Percentiles rank a stretch among this genome's conserved stretches.
phyloP scores from a whole-genome alignment of 192 early-diverging fungal species.

The Geranomyces variabilis region DNA sequence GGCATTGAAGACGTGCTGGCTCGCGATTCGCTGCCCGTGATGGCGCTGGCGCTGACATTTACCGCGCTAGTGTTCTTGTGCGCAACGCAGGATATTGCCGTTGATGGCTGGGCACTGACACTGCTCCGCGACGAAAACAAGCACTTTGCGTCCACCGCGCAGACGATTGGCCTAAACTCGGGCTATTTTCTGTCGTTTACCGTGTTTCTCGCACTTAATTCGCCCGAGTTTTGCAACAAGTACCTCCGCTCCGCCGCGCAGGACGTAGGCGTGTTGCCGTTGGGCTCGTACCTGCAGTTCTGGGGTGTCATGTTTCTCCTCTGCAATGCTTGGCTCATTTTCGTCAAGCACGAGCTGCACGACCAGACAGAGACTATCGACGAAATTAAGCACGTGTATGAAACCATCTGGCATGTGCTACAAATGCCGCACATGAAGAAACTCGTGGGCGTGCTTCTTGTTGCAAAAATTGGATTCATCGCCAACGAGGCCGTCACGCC shows the following conservation, averaged over 20 bases:
- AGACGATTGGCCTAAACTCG: constrained; percentile 95
- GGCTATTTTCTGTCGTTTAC: constrained; percentile 96
- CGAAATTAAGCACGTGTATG: constrained; percentile 60
- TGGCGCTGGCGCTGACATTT: constrained; percentile 75
- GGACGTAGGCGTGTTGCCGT: constrained; percentile 72
- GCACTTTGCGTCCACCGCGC: constrained; percentile 53
- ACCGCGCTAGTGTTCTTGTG: constrained; percentile 87
- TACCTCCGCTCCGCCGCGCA: constrained; percentile 72
- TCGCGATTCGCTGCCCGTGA: constrained; percentile 65
- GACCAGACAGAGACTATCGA: constrained; percentile 25
- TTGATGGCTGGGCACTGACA: constrained; percentile 91
- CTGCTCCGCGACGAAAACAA: constrained; percentile 89
- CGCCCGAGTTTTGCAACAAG: constrained; percentile 89
- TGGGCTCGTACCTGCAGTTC: constrained; percentile 88
- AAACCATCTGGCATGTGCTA: constrained; percentile 88
- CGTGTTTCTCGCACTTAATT: constrained; percentile 95
- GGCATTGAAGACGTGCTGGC: constrained; percentile 74
- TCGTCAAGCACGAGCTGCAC: constrained; percentile 72
- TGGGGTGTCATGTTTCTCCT: constrained; percentile 91
- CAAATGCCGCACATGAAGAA: constrained; percentile 85
- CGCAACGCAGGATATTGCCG: constrained; percentile 86
- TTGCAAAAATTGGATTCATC: constrained; percentile 93
- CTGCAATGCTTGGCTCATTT: constrained; percentile 80
- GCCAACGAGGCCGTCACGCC: constrained; percentile 94
- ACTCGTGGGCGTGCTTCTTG: constrained; percentile 79